A percentile compares a stretch with the other conserved stretches of the same genome.
Evolutionary conservation across 371 early-diverging fungal species (phyloP).

Genomic region (Mucor saturninus): DNA sequence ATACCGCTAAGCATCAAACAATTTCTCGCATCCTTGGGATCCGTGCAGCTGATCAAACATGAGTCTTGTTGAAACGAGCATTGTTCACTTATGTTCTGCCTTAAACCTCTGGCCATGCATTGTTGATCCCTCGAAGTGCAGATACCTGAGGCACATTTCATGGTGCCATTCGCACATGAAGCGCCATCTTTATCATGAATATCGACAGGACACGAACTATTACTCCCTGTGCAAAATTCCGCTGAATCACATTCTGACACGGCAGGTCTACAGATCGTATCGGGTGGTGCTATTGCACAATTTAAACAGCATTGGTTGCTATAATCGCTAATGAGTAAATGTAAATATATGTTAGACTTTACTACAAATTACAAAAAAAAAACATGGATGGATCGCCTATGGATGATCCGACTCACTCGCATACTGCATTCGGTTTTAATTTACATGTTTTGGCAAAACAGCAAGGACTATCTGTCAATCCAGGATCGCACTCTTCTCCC

Average conservation of each 20-base stretch:
- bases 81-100: constrained; percentile 56
- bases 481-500: constrained; percentile 95
- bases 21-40: constrained; percentile 53
- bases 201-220: constrained; percentile 79
- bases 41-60: constrained; percentile 74
- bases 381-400: neutral
- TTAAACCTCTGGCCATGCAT: constrained; percentile 69
- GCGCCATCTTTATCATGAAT: constrained; percentile 70
- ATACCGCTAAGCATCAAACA: constrained; percentile 72
- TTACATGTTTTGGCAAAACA: constrained; percentile 84
- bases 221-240: constrained; percentile 83
- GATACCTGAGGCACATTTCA: constrained; percentile 85
- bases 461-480: constrained; percentile 77
- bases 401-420: constrained; percentile 57
- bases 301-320: constrained; percentile 86
- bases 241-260: constrained; percentile 84
- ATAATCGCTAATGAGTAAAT: constrained; percentile 56
- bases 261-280: constrained; percentile 77
- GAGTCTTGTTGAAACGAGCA: constrained; percentile 59
- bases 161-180: constrained; percentile 62
- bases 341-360: too few species aligned
- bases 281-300: constrained; percentile 71
- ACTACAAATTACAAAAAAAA: neutral
- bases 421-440: constrained; percentile 76
- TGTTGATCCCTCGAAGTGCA: constrained; percentile 90